These are phyloP conservation scores for Herpotrichia juniperi DNA, from an alignment of 2,329 filamentous ascomycete species.

Conservation along the genomic window DNA sequence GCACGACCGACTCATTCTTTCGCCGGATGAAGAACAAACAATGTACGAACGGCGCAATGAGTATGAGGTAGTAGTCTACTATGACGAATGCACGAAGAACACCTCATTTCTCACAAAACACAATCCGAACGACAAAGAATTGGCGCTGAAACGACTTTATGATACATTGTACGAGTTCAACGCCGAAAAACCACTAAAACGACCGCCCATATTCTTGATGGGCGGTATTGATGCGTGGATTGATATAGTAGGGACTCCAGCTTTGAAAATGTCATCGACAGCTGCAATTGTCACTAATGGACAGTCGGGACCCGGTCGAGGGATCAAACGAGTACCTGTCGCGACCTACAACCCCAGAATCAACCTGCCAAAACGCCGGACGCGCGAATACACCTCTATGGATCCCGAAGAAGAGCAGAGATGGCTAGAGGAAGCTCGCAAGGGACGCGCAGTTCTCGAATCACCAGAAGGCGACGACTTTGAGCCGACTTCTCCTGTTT, in stretches of 20 bases:
- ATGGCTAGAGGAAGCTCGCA: conserved; percentile 78
- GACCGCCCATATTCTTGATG: conserved; percentile 75
- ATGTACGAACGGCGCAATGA: conserved; percentile 75
- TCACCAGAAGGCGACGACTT: conserved; percentile 40
- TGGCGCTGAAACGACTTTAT: conserved; percentile 72
- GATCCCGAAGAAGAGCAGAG: conserved; percentile 79
- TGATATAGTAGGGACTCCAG: conserved; percentile 76
- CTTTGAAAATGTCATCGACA: conserved; percentile 64
- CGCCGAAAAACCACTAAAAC: conserved; percentile 74
- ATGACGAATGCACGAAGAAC: conserved; percentile 73
- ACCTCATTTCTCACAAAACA: conserved; percentile 61
- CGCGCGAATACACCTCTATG: conserved; percentile 71
- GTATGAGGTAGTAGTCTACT: conserved; percentile 89
- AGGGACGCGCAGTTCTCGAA: conserved; percentile 62
- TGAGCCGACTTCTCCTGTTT: conserved; percentile 46
- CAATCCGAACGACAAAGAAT: conserved; percentile 47
- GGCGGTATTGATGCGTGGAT: conserved; percentile 89
- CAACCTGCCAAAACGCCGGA: conserved; percentile 61
- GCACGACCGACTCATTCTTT: conserved; percentile 72
- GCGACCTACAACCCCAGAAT: conserved; percentile 59
- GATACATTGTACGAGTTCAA: conserved; percentile 86
- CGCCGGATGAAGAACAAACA: conserved; percentile 73
- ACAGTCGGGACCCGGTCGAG: conserved; percentile 52
- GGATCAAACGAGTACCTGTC: conserved; percentile 59
- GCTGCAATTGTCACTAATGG: conserved; percentile 56